Conservation (phyloP, 148 eudicot species). For the Beta vulgaris region DNA sequence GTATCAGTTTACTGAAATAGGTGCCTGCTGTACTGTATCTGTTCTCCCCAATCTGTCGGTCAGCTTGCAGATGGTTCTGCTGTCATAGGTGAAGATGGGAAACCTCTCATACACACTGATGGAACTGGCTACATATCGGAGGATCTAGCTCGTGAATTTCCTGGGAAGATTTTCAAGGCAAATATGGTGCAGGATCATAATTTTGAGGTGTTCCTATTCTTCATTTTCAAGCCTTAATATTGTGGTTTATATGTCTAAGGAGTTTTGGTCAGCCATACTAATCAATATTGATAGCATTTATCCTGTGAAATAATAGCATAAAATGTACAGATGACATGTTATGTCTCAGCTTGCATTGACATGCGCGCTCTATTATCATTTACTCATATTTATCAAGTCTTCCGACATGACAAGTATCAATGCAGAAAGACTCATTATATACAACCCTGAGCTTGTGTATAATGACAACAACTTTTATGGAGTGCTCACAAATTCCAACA, state of each 20-base stretch:
- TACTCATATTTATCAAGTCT: neutral
- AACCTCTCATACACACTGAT: conserved; percentile 54
- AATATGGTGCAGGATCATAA: conserved; percentile 23
- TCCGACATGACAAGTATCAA: neutral
- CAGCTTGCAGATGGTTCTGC: conserved; percentile 45
- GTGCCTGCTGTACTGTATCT: neutral
- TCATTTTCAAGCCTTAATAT: neutral
- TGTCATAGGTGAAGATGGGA: conserved; percentile 39
- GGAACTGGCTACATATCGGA: conserved; percentile 73
- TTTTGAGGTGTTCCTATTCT: conserved; percentile 41
- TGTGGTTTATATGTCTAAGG: neutral
- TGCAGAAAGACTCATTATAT: neutral
- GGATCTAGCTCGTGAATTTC: conserved; percentile 54
- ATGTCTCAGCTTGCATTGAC: neutral
- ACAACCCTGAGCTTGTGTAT: neutral
- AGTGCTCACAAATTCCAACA: neutral
- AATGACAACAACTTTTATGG: neutral
- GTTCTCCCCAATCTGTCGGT: neutral
- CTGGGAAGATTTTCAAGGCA: conserved; percentile 37
- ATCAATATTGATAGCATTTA: neutral
- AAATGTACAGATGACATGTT: neutral
- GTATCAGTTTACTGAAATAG: neutral
- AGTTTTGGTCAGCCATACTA: neutral
- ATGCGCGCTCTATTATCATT: neutral
- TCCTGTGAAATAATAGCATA: neutral